Evolutionary conservation across 2,329 filamentous ascomycete species (phyloP), one percentile per base, ranked within the genome.

Genomic region (Epichloe sp.): DNA sequence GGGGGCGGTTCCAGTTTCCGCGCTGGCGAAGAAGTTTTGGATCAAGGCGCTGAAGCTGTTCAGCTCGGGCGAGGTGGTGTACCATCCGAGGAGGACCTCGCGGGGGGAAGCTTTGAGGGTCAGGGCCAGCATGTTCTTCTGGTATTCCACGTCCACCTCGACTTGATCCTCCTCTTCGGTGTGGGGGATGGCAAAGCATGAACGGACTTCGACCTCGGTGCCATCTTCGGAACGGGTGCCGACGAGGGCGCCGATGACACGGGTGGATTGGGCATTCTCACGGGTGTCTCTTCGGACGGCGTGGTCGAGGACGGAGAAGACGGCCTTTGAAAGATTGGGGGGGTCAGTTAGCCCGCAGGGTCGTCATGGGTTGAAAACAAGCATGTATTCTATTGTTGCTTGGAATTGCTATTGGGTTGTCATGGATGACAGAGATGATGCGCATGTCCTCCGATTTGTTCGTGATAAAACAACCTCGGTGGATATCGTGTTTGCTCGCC

Each of bases 101-200:
- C 89, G 88, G 48, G 93, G 69, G 69, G 89, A 86, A 52, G 90
- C 91, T 73, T 91, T 91, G 60, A 97, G 82, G 68, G 95, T 91
- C 61, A 98, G 77, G 54, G 87, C 85, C 53, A 97, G 83, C 93
- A 98, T 98, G 71, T 91, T 90, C 80, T 97, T 97, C 75, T 98
- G 93, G 73, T 97, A 98, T 72, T 98, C 93, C 79, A 98, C 95
- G 68, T 98, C 93, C 57, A 98, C 93, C 72, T 98, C 93, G 63
- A 98, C 93, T 72, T 98, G 93, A 71, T 98, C 93, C 68, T 90
- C 86, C 60, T 91, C 95, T 74, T 98, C 93, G 60, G 91, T 97
- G 76, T 98, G 93, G 59, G 90, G 90, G 65, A 98, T 95, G 60
- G 93, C 93, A 69, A 98, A 98, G 74, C 88, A 91, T 65, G 88